These are phyloP conservation scores for Cucumis hystrix DNA, from an alignment of 306 rosid species.

Conservation along the genomic window DNA sequence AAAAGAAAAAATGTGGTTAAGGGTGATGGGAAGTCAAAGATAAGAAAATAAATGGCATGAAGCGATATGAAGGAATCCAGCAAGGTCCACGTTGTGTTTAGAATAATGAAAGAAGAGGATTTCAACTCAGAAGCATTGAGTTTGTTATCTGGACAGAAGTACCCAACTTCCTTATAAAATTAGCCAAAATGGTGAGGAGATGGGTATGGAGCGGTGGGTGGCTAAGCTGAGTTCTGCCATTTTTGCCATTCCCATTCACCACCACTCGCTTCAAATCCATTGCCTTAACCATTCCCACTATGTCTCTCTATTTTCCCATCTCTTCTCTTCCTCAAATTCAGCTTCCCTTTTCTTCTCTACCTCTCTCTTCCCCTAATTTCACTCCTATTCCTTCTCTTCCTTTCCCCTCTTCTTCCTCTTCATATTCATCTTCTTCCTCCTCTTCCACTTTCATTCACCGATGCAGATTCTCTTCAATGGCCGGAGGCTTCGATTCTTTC, in stretches of 20 bases:
- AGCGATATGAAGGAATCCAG: neutral
- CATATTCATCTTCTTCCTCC: neutral
- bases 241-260: neutral
- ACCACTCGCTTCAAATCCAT: neutral
- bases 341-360: constrained; percentile 5
- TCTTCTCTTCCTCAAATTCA: constrained; percentile 20
- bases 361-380: constrained; percentile 12
- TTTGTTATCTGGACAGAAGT: neutral
- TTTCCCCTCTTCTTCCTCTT: neutral
- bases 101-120: neutral
- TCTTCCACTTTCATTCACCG: constrained; percentile 12
- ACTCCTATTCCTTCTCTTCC: constrained; percentile 6
- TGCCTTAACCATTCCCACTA: neutral
- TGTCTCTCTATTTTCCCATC: constrained; percentile 22
- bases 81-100: neutral
- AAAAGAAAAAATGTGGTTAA: no score
- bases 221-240: neutral
- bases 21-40: neutral
- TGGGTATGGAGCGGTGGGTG: neutral
- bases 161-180: no score
- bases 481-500: constrained; percentile 2
- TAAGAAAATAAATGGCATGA: neutral
- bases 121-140: no score
- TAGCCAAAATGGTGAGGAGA: neutral
- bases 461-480: constrained; percentile 15